Evolutionary conservation across 192 early-diverging fungal genomes (phyloP).

Genomic region (Thamnidium elegans): DNA sequence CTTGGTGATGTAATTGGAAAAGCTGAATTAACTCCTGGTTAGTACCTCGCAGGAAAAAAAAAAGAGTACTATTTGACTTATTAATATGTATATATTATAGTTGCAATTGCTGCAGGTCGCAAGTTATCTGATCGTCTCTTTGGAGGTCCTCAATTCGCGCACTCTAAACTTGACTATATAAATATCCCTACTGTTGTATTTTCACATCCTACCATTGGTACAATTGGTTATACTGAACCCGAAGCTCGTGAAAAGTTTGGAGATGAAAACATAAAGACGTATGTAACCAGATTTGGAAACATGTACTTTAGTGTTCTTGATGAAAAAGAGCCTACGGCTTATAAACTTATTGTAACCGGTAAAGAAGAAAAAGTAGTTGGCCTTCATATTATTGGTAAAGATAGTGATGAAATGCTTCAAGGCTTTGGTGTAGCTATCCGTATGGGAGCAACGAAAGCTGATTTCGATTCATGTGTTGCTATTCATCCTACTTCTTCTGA

Average conservation of each 20-base stretch:
- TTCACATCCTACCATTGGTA: constrained; percentile 86
- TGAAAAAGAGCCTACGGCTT: constrained; percentile 86
- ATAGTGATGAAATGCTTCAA: constrained; percentile 89
- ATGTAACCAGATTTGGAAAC: constrained; percentile 84
- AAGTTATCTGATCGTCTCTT: constrained; percentile 88
- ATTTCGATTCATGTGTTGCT: constrained; percentile 94
- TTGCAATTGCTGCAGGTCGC: constrained; percentile 95
- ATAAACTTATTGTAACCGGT: constrained; percentile 88
- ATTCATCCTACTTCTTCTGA: constrained; percentile 97
- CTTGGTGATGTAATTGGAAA: constrained; percentile 93
- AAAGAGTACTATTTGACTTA: background rate
- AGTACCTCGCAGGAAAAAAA: background rate
- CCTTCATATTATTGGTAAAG: constrained; percentile 87
- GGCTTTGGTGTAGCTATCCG: constrained; percentile 96
- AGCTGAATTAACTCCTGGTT: constrained; percentile 86
- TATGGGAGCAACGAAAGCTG: constrained; percentile 99
- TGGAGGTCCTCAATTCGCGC: constrained; percentile 67
- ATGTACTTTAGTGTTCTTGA: constrained; percentile 86
- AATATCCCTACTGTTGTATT: constrained; percentile 97
- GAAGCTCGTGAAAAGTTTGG: constrained; percentile 77
- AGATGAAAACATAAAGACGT: constrained; percentile 79
- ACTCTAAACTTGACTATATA: constrained; percentile 84
- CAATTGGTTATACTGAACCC: constrained; percentile 85
- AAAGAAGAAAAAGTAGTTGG: constrained; percentile 96
- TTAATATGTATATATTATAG: constrained; percentile 28